Evolutionary conservation across 176 grass and related monocot species (phyloP).

Genomic region (Aegilops speltoides): DNA sequence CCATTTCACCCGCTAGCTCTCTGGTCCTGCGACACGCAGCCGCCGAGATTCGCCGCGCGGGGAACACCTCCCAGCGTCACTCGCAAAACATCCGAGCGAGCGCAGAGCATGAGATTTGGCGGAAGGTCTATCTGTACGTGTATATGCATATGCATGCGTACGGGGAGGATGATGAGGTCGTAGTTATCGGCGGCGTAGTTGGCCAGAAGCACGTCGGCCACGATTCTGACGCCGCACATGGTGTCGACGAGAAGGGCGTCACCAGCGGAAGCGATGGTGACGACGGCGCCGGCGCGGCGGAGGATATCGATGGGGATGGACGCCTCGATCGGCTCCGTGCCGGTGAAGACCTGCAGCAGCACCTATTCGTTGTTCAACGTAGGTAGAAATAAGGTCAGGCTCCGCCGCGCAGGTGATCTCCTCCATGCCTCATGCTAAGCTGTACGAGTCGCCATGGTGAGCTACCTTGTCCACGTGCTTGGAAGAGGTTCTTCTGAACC

Average conservation of each 20-base stretch:
- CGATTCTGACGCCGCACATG: conserved; percentile 56
- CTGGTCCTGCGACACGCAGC: conserved; percentile 40
- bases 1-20: too few relatives aligned
- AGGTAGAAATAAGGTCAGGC: neutral
- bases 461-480: too few relatives aligned
- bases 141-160: neutral
- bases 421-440: neutral
- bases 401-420: neutral
- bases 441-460: too few relatives aligned
- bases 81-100: neutral
- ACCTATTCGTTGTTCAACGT: conserved; percentile 37
- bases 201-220: conserved; percentile 62
- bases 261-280: conserved; percentile 68
- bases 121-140: neutral
- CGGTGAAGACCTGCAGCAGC: conserved; percentile 59
- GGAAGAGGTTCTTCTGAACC: too few relatives aligned
- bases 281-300: conserved; percentile 63
- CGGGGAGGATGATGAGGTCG: conserved; percentile 73
- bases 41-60: conserved; percentile 49
- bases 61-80: conserved; percentile 50
- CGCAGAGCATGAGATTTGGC: neutral
- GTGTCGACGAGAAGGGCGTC: conserved; percentile 47
- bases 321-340: conserved; percentile 79
- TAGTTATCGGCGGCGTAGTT: conserved; percentile 45
- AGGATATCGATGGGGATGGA: conserved; percentile 63